phyloP scores from a whole-genome alignment of 169 alveolate species.

The Amoebophrya sp. region DNA sequence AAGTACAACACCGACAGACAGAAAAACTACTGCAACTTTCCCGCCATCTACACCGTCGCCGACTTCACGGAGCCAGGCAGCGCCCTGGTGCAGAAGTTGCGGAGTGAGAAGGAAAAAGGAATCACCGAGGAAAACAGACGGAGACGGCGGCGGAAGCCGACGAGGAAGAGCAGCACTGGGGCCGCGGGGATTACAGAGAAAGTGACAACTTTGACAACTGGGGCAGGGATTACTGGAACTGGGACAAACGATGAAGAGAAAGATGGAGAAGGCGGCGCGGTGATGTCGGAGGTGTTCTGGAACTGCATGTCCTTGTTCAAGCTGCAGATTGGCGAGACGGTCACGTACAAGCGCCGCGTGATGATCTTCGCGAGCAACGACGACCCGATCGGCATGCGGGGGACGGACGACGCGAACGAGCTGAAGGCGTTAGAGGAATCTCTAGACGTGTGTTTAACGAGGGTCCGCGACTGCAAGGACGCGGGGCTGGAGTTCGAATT shows the following conservation, averaged over 20 bases:
- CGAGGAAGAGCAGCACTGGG: neutral
- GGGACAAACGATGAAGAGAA: too few relatives aligned
- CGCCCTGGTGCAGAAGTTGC: neutral
- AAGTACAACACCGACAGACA: neutral
- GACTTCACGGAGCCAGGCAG: neutral
- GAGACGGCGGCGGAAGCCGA: neutral
- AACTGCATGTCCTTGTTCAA: neutral
- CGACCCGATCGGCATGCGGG: neutral
- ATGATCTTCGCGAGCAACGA: neutral
- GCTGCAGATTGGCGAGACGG: neutral
- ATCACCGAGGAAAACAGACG: neutral
- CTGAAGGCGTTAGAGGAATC: neutral
- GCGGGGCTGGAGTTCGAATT: neutral
- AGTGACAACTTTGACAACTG: too few relatives aligned
- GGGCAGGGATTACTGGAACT: too few relatives aligned
- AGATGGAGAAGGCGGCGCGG: too few relatives aligned
- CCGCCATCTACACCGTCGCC: neutral
- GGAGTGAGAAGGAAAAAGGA: too few relatives aligned
- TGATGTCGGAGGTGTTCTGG: neutral
- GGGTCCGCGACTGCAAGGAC: neutral
- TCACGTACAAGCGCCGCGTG: neutral
- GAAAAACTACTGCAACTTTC: neutral
- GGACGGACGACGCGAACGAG: neutral
- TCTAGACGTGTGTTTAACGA: neutral
- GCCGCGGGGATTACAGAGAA: too few relatives aligned